Evolutionary conservation across 306 rosid genomes (phyloP).

Genomic region (Leucaena leucocephala): DNA sequence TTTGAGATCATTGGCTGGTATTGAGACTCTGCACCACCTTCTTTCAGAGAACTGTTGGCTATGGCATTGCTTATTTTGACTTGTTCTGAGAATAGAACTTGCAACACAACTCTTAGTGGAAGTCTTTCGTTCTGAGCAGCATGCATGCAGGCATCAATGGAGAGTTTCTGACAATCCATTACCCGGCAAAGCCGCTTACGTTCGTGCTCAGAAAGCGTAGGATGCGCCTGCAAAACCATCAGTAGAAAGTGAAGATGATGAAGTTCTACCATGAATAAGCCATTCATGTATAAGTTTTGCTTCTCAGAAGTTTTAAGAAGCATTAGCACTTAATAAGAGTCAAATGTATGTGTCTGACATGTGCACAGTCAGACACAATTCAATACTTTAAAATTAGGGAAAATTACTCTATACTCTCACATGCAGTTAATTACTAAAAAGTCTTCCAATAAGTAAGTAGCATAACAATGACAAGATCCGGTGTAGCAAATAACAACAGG

Average conservation of each 20-base stretch:
- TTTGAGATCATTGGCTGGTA: conserved; percentile 70
- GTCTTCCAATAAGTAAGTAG: no score
- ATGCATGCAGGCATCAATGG: conserved; percentile 97
- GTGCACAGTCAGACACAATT: background rate
- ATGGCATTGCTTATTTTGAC: conserved; percentile 87
- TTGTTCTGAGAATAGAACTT: conserved; percentile 94
- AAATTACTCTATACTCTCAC: no score
- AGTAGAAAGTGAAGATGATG: background rate
- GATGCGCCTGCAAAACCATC: conserved; percentile 69
- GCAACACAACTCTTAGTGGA: conserved; percentile 91
- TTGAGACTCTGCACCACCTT: conserved; percentile 53
- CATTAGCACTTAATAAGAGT: background rate
- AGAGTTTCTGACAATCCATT: conserved; percentile 97
- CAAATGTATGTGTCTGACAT: background rate
- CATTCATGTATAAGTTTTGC: background rate
- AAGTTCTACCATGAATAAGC: background rate
- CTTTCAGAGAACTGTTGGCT: conserved; percentile 70
- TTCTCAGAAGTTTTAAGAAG: background rate
- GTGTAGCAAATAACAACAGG: no score
- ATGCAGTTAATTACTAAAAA: no score
- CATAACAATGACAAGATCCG: no score
- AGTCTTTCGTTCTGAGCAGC: conserved; percentile 98
- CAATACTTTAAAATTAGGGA: background rate
- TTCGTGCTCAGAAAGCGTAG: conserved; percentile 92
- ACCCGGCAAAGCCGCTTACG: conserved; percentile 94